phyloP scores from a whole-genome alignment of 768 basidiomycete genomes.

The Boletus barrowsii region DNA sequence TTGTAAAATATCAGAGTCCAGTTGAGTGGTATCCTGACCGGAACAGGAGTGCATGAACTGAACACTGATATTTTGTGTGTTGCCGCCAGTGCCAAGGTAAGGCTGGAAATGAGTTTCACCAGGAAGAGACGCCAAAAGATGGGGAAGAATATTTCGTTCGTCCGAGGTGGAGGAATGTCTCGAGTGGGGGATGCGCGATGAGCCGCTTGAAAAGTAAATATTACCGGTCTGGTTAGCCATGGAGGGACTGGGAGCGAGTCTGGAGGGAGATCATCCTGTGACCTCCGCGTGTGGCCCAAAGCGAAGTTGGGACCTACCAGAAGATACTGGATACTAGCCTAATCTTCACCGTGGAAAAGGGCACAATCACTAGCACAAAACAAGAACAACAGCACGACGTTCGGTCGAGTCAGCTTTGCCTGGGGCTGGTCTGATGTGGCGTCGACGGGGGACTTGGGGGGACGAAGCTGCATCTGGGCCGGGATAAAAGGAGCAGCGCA shows the following conservation, averaged over 20 bases:
- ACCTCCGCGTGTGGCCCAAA: slow-evolving; percentile 5
- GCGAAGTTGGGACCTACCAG: slow-evolving; percentile 19
- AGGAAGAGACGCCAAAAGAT: slow-evolving; percentile 14
- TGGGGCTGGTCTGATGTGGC: not conserved
- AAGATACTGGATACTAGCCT: slow-evolving; percentile 11
- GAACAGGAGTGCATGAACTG: slow-evolving; percentile 30
- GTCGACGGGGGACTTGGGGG: slow-evolving; percentile 9
- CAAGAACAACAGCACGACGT: slow-evolving; percentile 5
- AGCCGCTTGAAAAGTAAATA: slow-evolving; percentile 11
- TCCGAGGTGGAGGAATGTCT: slow-evolving; percentile 13
- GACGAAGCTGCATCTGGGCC: slow-evolving; percentile 1
- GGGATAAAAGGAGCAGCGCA: slow-evolving; percentile 30
- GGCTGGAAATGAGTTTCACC: slow-evolving; percentile 12
- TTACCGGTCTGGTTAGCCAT: slow-evolving; percentile 22
- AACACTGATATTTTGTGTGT: slow-evolving; percentile 27
- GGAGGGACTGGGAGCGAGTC: slow-evolving; percentile 3
- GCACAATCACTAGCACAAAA: slow-evolving; percentile 8
- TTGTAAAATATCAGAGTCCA: slow-evolving; percentile 27
- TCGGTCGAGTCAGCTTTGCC: not conserved
- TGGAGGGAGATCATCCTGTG: slow-evolving; percentile 25
- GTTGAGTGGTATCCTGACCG: slow-evolving; percentile 21
- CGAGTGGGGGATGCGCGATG: slow-evolving; percentile 11
- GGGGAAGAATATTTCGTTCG: slow-evolving; percentile 16
- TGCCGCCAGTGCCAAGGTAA: slow-evolving; percentile 13
- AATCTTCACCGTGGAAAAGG: slow-evolving; percentile 32